phyloP scores from a whole-genome alignment of 1,139 yeast species.

The Starmera stellimalicola region DNA sequence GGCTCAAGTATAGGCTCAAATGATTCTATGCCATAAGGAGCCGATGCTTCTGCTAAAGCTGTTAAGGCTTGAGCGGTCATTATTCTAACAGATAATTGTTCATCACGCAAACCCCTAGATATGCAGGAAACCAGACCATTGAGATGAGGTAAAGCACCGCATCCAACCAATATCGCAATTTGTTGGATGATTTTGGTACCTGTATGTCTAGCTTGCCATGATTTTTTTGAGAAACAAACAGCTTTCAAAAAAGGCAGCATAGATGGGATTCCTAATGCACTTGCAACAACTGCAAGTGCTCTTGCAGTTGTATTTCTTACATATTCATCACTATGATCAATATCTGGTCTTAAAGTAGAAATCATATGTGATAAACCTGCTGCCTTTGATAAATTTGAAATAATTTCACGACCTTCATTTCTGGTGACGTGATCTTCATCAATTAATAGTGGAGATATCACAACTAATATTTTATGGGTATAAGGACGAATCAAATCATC shows the following conservation, averaged over 20 bases:
- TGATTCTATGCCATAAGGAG: slow-evolving; percentile 87
- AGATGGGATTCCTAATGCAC: slow-evolving; percentile 63
- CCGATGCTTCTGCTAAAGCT: slow-evolving; percentile 74
- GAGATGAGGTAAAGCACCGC: slow-evolving; percentile 70
- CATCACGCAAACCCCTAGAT: slow-evolving; percentile 57
- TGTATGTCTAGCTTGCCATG: slow-evolving; percentile 83
- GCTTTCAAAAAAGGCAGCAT: slow-evolving; percentile 77
- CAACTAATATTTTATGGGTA: slow-evolving; percentile 63
- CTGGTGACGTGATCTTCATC: slow-evolving; percentile 74
- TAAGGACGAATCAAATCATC: slow-evolving; percentile 64
- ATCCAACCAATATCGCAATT: slow-evolving; percentile 58
- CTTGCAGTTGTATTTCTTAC: slow-evolving; percentile 71
- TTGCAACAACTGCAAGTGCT: slow-evolving; percentile 79
- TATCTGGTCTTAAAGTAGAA: slow-evolving; percentile 68
- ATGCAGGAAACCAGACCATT: slow-evolving; percentile 56
- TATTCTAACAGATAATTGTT: slow-evolving; percentile 55
- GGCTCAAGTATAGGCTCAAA: slow-evolving; percentile 67
- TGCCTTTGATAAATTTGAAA: slow-evolving; percentile 66
- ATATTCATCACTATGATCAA: slow-evolving; percentile 77
- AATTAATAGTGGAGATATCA: slow-evolving; percentile 68
- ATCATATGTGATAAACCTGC: slow-evolving; percentile 80
- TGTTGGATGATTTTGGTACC: slow-evolving; percentile 78
- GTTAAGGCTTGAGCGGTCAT: slow-evolving; percentile 67
- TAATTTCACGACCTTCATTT: slow-evolving; percentile 71
- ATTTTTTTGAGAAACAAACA: slow-evolving; percentile 68